Percentiles rank a stretch among this genome's conserved stretches.
Conservation (phyloP, 2,329 filamentous ascomycete species). For the Fusarium sororula region DNA sequence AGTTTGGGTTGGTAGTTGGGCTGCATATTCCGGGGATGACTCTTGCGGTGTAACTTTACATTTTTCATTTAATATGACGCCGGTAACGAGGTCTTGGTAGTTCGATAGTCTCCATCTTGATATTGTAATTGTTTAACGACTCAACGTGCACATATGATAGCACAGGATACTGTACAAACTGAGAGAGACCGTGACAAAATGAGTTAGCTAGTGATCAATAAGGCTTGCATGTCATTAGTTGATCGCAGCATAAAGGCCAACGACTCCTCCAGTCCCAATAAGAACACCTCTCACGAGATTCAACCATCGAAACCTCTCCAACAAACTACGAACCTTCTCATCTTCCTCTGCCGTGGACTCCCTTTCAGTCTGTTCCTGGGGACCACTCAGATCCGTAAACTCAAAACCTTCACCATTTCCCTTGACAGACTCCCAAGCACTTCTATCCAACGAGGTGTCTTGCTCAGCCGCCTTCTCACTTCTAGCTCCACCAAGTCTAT, state of each 20-base stretch:
- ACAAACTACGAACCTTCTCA: neutral
- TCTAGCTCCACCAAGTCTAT: neutral
- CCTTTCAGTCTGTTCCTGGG: neutral
- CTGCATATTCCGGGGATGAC: neutral
- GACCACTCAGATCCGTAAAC: neutral
- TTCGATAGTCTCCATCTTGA: accelerated
- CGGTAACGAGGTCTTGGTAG: neutral
- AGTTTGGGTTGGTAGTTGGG: neutral
- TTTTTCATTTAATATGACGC: neutral
- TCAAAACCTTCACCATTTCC: neutral
- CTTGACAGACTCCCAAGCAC: neutral
- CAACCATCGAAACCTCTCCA: slow-evolving; percentile 4
- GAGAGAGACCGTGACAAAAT: accelerated
- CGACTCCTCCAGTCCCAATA: neutral
- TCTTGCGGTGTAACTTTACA: neutral
- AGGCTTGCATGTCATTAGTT: accelerated
- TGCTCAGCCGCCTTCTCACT: neutral
- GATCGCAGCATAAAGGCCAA: neutral
- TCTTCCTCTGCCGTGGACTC: neutral
- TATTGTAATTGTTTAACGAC: accelerated
- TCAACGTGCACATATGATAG: accelerated
- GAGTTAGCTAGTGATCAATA: no score
- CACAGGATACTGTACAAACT: accelerated
- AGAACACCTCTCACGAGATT: neutral
- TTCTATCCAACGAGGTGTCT: accelerated